Evolutionary conservation across 257 asterid species (phyloP), one percentile per base, ranked within the genome.

Genomic region (Eustoma russellianum): DNA sequence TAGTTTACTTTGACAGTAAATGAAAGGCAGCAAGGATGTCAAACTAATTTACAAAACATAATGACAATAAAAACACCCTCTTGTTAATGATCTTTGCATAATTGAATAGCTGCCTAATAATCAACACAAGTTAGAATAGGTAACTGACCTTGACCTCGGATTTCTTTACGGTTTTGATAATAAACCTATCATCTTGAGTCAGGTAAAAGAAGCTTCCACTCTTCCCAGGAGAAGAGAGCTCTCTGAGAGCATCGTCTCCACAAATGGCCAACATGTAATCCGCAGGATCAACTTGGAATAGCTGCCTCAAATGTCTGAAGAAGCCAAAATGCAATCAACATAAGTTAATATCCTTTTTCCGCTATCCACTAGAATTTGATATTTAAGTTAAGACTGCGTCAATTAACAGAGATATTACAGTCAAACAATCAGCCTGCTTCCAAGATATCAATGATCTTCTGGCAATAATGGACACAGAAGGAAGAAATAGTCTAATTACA

Each of bases 131-230:
- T 64, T 59, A 71, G 71, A 18, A 59, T 56, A 68, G 73, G 66
- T 66, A 72, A 76, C 86, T 62, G 67, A 92, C 99, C 97, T 92
- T 92, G 83, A 75, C 97, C 82, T 92, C 99, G 14, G 95, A 83
- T 81, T 92, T 92, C 74, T 78, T 92, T 66, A 88, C 99, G 7
- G 99, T 92, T 69, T 92, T 92, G 74, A 92, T 92, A 95, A 92
- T 92, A 63, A 92, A 92, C 52, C 99, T 74, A 74, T 92, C 97
- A 49, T 92, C 99, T 55, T 92, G 97, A 5, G 97, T 92, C 73
- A 92, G 60, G 68, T 92, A 92, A 75, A 92, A 92, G 71, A 77
- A 79, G 59, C 99, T 92, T 63, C 99, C 99, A 70, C 99, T 92
- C 71, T 92, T 92, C 62, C 99, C 99, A 0, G 97, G 99, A 67